Percentiles rank a stretch among this genome's conserved stretches.
phyloP scores from a whole-genome alignment of 2,329 filamentous ascomycete genomes.

The Colletotrichum tamarilloi region DNA sequence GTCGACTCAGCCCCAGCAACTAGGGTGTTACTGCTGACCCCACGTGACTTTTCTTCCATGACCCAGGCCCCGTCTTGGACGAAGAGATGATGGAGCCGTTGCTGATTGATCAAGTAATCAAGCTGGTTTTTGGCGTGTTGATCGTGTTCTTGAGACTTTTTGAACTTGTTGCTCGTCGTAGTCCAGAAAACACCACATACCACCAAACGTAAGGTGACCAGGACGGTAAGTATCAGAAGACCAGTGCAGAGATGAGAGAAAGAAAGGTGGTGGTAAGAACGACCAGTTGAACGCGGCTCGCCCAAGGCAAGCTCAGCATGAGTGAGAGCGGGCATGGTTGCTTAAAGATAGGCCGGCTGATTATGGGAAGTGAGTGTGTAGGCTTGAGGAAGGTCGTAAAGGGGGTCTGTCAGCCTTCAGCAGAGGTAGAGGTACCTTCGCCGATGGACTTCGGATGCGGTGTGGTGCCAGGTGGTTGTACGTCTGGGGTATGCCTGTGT shows the following conservation, averaged over 20 bases:
- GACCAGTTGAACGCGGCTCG: constrained; percentile 35
- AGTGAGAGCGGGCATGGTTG: constrained; percentile 53
- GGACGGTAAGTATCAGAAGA: constrained; percentile 47
- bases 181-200: constrained; percentile 1
- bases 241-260: constrained; percentile 42
- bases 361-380: constrained; percentile 43
- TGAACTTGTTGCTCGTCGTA: constrained; percentile 1
- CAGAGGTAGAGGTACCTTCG: constrained; percentile 32
- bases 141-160: background rate
- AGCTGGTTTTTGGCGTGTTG: background rate
- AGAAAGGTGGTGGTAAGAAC: constrained; percentile 19
- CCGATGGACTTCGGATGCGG: constrained; percentile 22
- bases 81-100: constrained; percentile 33
- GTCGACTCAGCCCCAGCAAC: constrained; percentile 16
- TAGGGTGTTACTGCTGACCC: constrained; percentile 40
- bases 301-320: constrained; percentile 42
- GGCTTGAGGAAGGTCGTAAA: constrained; percentile 21
- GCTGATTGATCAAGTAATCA: constrained; percentile 22
- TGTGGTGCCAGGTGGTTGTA: constrained; percentile 20
- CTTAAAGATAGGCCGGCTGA: constrained; percentile 42
- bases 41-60: constrained; percentile 45
- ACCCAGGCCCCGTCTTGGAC: constrained; percentile 14
- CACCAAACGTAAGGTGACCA: constrained; percentile 42
- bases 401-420: constrained; percentile 21
- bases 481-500: constrained; percentile 37